Evolutionary conservation across 1,284 basidiomycete genomes (phyloP), one percentile per base, ranked within the genome.

Genomic region (Ceratobasidium sp.): DNA sequence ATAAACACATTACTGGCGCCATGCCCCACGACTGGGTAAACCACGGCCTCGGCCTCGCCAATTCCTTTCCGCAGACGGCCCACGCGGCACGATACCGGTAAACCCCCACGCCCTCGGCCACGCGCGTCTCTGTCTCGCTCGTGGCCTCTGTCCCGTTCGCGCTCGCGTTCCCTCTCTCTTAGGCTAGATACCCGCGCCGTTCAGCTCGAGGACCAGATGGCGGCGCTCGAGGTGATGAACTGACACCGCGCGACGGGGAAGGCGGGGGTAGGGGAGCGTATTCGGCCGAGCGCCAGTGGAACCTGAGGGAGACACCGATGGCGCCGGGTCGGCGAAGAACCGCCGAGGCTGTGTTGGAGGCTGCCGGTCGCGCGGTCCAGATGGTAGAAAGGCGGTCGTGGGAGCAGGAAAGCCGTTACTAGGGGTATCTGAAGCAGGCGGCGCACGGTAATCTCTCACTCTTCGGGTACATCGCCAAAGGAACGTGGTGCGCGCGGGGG

Each of bases 361-460:
- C 24, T 43, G 56, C 8, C 58, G 56, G 34, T 71, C 54, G 6
- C 66, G 31, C 3, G 66, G 66, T 3, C 66, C 66, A 31, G 66
- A 46, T 4, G 66, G 66, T 16, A 58, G 53, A 2, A 58, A 31
- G 3, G 31, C 8, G 6, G 69, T 1, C 1, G 46, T 72, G 0
- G 69, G 37, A 13, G 27, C 24, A 16, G 69, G 69, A 1, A 58
- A 72, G 29, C 58, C 48, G 37, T 58, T 62, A 29, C n/a, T 31
- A 19, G 69, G 69, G 22, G 69, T 72, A 39, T 62, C 22, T 9
- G 54, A 72, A 19, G 58, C n/a, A n/a, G 37, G 29, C n/a, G 4
- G 46, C n/a, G 39, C 58, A 19, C 69, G 69, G 69, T 62, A 13
- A 72, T 72, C n/a, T 72, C 69, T 43, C 69, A 56, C 59, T 72